Percentiles rank a stretch among this genome's conserved stretches.
phyloP scores from a whole-genome alignment of 768 basidiomycete species.

The Lactarius sp. region DNA sequence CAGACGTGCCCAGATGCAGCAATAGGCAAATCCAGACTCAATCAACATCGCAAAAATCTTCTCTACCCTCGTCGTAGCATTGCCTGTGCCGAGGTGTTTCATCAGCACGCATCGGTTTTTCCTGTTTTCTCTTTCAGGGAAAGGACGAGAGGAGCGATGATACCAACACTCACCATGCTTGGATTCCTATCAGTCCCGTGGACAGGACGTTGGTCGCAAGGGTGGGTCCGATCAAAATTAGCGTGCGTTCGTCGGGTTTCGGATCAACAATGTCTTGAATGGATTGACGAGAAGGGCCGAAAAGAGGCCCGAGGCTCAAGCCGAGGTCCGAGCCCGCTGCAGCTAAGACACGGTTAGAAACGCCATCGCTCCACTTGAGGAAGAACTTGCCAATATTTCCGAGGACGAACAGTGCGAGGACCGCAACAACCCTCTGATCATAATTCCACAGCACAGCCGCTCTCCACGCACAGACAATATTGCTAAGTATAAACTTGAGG shows the following conservation, averaged over 20 bases:
- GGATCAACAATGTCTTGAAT: not conserved
- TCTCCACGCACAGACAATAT: conserved; percentile 18
- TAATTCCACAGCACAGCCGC: conserved; percentile 20
- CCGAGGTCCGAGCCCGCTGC: conserved; percentile 10
- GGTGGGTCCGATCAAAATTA: conserved; percentile 12
- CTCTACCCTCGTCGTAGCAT: conserved; percentile 1
- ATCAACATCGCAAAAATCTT: conserved; percentile 10
- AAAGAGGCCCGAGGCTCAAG: not conserved
- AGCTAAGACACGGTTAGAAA: not conserved
- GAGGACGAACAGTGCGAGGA: conserved; percentile 7
- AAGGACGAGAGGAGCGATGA: not conserved
- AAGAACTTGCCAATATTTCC: conserved; percentile 4
- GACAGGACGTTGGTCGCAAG: conserved; percentile 17
- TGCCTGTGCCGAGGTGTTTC: not conserved
- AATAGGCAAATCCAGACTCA: conserved; percentile 18
- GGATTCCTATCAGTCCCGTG: conserved; percentile 12
- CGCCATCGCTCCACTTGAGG: not conserved
- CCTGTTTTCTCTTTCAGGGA: conserved; percentile 1
- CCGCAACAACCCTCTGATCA: conserved; percentile 6
- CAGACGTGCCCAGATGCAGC: conserved; percentile 9
- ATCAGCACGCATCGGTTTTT: conserved; percentile 1
- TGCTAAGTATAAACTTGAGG: conserved; percentile 8
- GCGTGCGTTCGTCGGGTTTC: not conserved
- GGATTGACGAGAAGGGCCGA: not conserved
- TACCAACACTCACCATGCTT: conserved; percentile 8